Evolutionary conservation across 345 rosid genomes (phyloP).

Genomic region (Pseudoturritis turrita): DNA sequence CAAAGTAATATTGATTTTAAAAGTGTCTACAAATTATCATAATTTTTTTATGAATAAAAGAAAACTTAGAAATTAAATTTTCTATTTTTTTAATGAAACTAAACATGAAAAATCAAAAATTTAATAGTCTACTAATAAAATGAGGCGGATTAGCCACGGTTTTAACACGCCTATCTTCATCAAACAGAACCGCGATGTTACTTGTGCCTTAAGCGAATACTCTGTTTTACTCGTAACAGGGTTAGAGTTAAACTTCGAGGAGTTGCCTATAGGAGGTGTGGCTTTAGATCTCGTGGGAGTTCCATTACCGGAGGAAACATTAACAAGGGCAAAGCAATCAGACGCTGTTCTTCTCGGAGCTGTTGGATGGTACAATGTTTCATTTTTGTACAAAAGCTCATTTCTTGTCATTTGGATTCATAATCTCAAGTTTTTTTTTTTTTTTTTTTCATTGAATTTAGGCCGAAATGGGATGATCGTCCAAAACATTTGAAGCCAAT

Average conservation of each 20-base stretch:
- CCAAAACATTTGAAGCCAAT: slow-evolving; percentile 14
- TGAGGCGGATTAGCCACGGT: no score
- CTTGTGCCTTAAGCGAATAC: background rate
- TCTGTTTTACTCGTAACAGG: background rate
- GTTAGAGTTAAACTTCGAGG: slow-evolving; percentile 2
- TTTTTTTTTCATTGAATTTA: background rate
- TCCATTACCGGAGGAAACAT: slow-evolving; percentile 19
- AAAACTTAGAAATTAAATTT: no score
- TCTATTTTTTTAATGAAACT: no score
- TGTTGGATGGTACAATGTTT: slow-evolving; percentile 15
- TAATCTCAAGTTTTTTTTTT: background rate
- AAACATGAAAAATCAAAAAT: no score
- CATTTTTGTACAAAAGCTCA: background rate
- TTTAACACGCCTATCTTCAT: no score
- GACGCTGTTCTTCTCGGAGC: slow-evolving; percentile 27
- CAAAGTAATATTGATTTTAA: no score
- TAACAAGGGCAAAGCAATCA: slow-evolving; percentile 16
- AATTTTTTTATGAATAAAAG: no score
- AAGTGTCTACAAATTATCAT: no score
- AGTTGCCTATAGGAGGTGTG: slow-evolving; percentile 16
- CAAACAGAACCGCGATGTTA: no score
- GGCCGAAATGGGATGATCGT: slow-evolving; percentile 19
- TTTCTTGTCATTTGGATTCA: background rate
- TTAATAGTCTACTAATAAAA: no score
- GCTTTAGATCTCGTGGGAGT: slow-evolving; percentile 22